phyloP scores from a whole-genome alignment of 768 basidiomycete species.

The Tulasnella sp. region DNA sequence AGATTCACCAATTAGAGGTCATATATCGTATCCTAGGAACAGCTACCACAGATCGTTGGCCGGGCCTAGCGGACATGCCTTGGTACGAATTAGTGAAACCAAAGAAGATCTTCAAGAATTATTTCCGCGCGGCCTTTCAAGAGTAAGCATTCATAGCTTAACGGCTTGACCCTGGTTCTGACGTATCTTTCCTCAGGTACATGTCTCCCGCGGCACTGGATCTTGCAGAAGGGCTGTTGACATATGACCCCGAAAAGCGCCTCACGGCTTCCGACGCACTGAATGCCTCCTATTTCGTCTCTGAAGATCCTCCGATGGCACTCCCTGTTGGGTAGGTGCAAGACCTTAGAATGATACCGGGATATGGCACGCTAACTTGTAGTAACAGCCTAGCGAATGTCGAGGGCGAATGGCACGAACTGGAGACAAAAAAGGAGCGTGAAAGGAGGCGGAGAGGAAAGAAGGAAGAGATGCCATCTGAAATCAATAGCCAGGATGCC shows the following conservation, averaged over 20 bases:
- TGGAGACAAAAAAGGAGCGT: constrained; percentile 91
- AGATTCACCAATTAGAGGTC: constrained; percentile 94
- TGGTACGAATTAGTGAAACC: constrained; percentile 99
- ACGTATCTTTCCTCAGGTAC: constrained; percentile 58
- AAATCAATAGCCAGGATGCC: not conserved
- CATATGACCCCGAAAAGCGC: constrained; percentile 78
- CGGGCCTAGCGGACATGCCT: constrained; percentile 67
- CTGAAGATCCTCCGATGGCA: constrained; percentile 73
- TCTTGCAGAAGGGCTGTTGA: constrained; percentile 78
- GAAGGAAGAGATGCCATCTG: constrained; percentile 48
- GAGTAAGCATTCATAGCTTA: constrained; percentile 57
- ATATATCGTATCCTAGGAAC: constrained; percentile 92
- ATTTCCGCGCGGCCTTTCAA: constrained; percentile 81
- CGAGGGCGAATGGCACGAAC: constrained; percentile 97
- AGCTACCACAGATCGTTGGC: constrained; percentile 81
- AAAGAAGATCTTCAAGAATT: constrained; percentile 69
- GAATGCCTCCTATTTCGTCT: constrained; percentile 78
- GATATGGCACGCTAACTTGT: not conserved
- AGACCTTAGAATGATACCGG: not conserved
- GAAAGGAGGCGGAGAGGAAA: constrained; percentile 67
- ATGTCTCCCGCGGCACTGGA: constrained; percentile 85
- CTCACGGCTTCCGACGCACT: constrained; percentile 81
- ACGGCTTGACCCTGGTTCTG: not conserved
- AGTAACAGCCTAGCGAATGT: constrained; percentile 67
- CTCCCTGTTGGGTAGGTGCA: constrained; percentile 74